Conservation (phyloP, 2,329 filamentous ascomycete species). For the Shiraia bambusicola region DNA sequence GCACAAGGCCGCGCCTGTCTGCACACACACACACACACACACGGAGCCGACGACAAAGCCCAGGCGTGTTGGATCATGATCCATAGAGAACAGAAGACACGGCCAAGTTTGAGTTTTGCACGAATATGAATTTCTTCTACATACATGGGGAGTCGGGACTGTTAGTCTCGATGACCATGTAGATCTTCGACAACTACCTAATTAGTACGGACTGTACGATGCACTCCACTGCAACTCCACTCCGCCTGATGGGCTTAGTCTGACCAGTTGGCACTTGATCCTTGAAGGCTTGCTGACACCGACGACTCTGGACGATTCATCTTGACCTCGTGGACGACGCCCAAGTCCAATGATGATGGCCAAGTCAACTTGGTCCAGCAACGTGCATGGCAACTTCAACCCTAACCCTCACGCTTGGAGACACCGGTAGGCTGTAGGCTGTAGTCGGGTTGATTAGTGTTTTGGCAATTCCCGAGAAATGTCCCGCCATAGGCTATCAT, state of each 20-base stretch:
- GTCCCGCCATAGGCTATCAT: not conserved
- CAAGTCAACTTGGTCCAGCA: conserved; percentile 2
- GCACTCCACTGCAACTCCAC: conserved; percentile 1
- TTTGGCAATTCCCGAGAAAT: no score
- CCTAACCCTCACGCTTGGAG: no score
- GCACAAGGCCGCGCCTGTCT: not conserved
- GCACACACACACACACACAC: no score
- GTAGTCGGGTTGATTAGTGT: no score
- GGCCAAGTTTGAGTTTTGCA: not conserved
- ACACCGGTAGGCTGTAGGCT: no score
- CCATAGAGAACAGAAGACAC: not conserved
- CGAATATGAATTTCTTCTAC: not conserved
- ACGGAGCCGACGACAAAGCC: not conserved
- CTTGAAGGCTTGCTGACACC: no score
- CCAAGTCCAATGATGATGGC: not conserved
- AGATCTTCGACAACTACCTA: not conserved
- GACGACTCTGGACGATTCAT: not conserved
- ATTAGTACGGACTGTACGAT: not conserved
- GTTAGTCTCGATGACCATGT: not conserved
- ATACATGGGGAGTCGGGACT: not conserved
- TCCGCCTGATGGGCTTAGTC: conserved; percentile 3
- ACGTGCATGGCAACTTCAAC: not conserved
- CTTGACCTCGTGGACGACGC: not conserved
- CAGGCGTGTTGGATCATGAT: conserved; percentile 1
- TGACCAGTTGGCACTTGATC: not conserved